Percentiles rank a stretch among this genome's conserved stretches.
phyloP scores from a whole-genome alignment of 148 eudicot genomes.

The Simmondsia chinensis region DNA sequence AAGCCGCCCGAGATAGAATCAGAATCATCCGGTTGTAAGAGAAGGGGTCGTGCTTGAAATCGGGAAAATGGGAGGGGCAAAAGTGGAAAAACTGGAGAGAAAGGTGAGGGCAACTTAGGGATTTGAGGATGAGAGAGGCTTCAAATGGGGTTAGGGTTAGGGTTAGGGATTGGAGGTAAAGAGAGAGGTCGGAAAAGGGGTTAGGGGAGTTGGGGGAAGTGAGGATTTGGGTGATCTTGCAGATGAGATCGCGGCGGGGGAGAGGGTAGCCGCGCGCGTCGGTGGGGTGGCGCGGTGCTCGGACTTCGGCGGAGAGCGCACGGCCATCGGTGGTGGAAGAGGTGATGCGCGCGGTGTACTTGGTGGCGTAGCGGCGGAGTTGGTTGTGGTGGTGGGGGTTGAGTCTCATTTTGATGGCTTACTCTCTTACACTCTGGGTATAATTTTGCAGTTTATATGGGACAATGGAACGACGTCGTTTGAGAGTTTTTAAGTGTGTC shows the following conservation, averaged over 20 bases:
- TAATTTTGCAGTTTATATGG: no score
- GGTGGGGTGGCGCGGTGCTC: constrained; percentile 27
- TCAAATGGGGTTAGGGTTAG: constrained; percentile 57
- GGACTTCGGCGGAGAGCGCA: constrained; percentile 42
- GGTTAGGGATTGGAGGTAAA: constrained; percentile 32
- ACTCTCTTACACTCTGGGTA: no score
- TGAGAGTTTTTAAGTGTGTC: no score
- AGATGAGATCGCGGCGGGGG: constrained; percentile 82
- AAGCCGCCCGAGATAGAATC: constrained; percentile 37
- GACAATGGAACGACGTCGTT: no score
- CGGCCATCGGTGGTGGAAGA: constrained; percentile 39
- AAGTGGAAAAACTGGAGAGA: constrained; percentile 66
- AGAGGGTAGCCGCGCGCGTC: constrained; percentile 64
- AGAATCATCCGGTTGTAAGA: constrained; percentile 65
- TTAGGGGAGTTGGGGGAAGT: constrained; percentile 23
- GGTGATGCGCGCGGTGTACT: constrained; percentile 58
- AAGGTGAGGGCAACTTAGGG: constrained; percentile 38
- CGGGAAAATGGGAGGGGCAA: constrained; percentile 47
- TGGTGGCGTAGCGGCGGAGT: constrained; percentile 61
- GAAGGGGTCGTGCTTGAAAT: constrained; percentile 57
- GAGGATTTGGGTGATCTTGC: constrained; percentile 49
- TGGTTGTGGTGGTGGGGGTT: constrained; percentile 20
- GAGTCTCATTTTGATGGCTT: constrained; percentile 5
- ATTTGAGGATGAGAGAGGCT: constrained; percentile 65
- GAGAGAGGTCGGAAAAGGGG: constrained; percentile 41